Evolutionary conservation across 75 land plant species (phyloP).

Genomic region (Pseudotsuga menziesii): DNA sequence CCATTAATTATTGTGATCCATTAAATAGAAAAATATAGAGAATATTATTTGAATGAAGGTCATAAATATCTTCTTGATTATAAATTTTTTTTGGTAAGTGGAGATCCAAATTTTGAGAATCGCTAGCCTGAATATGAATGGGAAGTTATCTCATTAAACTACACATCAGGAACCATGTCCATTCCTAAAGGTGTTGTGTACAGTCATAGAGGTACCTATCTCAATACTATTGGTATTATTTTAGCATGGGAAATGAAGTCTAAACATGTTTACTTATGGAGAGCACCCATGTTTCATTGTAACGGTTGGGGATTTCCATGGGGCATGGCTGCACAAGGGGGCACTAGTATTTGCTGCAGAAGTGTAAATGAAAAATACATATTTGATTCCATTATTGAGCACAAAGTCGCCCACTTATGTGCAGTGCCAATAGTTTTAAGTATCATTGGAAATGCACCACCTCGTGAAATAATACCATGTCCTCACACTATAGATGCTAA

Average conservation of each 20-base stretch:
- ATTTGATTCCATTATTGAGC: slow-evolving; percentile 34
- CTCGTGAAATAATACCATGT: slow-evolving; percentile 27
- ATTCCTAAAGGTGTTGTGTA: slow-evolving; percentile 82
- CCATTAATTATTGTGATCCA: slow-evolving; percentile 52
- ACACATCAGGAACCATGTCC: slow-evolving; percentile 91
- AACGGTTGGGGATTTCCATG: slow-evolving; percentile 85
- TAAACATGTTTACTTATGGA: slow-evolving; percentile 65
- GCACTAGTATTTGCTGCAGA: slow-evolving; percentile 61
- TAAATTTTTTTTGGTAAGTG: slow-evolving; percentile 46
- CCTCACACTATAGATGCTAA: too few relatives aligned
- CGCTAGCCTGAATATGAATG: slow-evolving; percentile 65
- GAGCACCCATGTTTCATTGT: slow-evolving; percentile 89
- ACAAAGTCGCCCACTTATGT: slow-evolving; percentile 64
- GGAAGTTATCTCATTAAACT: slow-evolving; percentile 51
- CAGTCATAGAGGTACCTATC: slow-evolving; percentile 79
- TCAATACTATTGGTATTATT: slow-evolving; percentile 40
- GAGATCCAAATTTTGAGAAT: slow-evolving; percentile 40
- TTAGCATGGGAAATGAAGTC: slow-evolving; percentile 49
- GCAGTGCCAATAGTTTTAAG: slow-evolving; percentile 78
- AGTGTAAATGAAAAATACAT: slow-evolving; percentile 37
- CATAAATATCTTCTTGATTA: slow-evolving; percentile 46
- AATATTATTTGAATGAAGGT: slow-evolving; percentile 7
- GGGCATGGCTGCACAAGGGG: slow-evolving; percentile 78
- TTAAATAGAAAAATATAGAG: slow-evolving; percentile 14
- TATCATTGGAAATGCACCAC: slow-evolving; percentile 50